Base-by-base conservation (phyloP, 495 filamentous ascomycete species). In the Cercophora samala region DNA sequence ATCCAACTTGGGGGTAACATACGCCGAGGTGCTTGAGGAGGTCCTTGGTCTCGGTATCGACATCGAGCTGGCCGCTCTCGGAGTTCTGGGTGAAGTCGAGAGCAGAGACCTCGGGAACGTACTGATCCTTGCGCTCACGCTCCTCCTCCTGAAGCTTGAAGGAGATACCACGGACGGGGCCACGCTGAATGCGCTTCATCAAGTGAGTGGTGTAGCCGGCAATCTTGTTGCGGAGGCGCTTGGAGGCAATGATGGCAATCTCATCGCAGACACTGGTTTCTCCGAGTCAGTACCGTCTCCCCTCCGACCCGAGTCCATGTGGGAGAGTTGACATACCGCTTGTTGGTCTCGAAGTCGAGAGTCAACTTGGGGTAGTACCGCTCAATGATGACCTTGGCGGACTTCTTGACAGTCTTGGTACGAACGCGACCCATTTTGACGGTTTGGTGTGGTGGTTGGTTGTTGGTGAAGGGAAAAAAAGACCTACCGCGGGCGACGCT, bases 81-180 rank as follows among this genome's bases (percentile, higher is more conserved):
- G 87, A 89, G 77, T 88, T 89, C 85, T 94, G 91, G 74, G 89
- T 89, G 85, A 97, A 95, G 86, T 98, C 96, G 78, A 99, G 91
- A 74, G 96, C 95, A 54, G 96, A 98, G 74, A 99, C 85, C 84
- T 99, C 95, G 72, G 96, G 96, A 69, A 99, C 95, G 85, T 97
- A 99, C 88, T 99, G 96, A 87, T 99, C 95, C 90, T 99, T 99
- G 77, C 95, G 89, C 86, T 99, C 95, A 86, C 95, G 90, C 87
- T 98, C 95, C 85, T 98, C 95, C 85, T 99, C 95, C 86, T 99
- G 95, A 63, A 99, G 90, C 89, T 98, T 99, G 92, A 99, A 99
- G 80, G 96, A 98, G 84, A 99, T 99, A 87, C 95, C 95, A 76
- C 95, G 95, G 82, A 99, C 95, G 69, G 95, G 95, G 58, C 95